A percentile compares a stretch with the other conserved stretches of the same genome.
These are phyloP conservation scores for Baudoinia panamericana DNA, from an alignment of 495 filamentous ascomycete species.

Conservation along the genomic window DNA sequence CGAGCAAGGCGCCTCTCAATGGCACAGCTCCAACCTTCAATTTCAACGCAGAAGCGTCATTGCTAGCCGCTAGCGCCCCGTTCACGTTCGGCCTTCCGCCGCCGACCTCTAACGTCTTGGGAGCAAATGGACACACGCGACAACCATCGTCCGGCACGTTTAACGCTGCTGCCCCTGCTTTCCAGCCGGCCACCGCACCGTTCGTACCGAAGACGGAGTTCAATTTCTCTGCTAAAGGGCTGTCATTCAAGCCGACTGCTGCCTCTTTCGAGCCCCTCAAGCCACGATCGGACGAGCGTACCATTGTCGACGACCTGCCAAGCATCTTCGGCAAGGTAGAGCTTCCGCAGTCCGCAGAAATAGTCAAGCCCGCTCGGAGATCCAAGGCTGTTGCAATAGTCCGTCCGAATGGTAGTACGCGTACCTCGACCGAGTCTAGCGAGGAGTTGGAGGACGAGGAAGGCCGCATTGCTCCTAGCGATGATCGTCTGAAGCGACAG, in stretches of 20 bases:
- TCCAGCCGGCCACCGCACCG: slow-evolving; percentile 40
- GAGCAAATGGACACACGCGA: slow-evolving; percentile 18
- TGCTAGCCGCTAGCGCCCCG: slow-evolving; percentile 44
- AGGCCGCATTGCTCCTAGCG: slow-evolving; percentile 40
- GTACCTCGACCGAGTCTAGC: slow-evolving; percentile 23
- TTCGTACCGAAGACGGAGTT: slow-evolving; percentile 37
- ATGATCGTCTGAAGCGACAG: slow-evolving; percentile 58
- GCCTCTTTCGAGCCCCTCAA: slow-evolving; percentile 59
- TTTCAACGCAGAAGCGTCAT: slow-evolving; percentile 54
- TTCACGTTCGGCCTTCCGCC: slow-evolving; percentile 32
- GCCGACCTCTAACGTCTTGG: slow-evolving; percentile 22
- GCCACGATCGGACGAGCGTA: slow-evolving; percentile 13
- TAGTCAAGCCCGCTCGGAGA: slow-evolving; percentile 48
- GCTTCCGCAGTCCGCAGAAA: slow-evolving; percentile 45
- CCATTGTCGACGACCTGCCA: slow-evolving; percentile 5
- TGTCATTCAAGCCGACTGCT: slow-evolving; percentile 68
- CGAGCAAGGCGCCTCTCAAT: slow-evolving; percentile 54
- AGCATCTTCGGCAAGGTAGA: slow-evolving; percentile 62
- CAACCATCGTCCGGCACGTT: slow-evolving; percentile 32
- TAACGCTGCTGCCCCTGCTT: slow-evolving; percentile 56
- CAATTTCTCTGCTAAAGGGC: slow-evolving; percentile 54
- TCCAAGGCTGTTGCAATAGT: slow-evolving; percentile 77
- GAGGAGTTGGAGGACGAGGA: slow-evolving; percentile 35
- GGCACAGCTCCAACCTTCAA: slow-evolving; percentile 80
- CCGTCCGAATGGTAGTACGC: slow-evolving; percentile 41